These are phyloP conservation scores for Juncus inflexus DNA, from an alignment of 176 grass and related monocot species.

Conservation along the genomic window DNA sequence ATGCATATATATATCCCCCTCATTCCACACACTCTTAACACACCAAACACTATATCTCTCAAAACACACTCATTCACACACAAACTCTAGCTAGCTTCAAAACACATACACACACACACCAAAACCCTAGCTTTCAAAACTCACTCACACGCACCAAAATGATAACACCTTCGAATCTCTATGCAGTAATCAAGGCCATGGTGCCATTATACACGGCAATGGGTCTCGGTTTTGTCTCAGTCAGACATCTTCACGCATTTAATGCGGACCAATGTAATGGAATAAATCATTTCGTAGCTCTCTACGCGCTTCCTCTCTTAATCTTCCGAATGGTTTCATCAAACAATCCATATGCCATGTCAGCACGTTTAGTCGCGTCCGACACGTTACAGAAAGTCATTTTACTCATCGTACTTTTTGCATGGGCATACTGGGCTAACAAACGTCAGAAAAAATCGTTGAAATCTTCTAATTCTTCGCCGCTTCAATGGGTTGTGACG, in stretches of 20 bases:
- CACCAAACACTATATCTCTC: neutral
- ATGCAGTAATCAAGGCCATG: conserved; percentile 65
- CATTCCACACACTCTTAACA: neutral
- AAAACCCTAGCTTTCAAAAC: neutral
- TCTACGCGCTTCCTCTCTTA: conserved; percentile 60
- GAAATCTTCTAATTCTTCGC: neutral
- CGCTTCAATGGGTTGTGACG: conserved; percentile 62
- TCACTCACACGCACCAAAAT: neutral
- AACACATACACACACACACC: too few species aligned
- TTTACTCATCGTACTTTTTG: conserved; percentile 48
- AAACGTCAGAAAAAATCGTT: neutral
- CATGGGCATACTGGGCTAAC: conserved; percentile 41
- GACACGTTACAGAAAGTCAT: conserved; percentile 70
- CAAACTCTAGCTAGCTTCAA: neutral
- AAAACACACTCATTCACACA: neutral
- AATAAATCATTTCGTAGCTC: conserved; percentile 84
- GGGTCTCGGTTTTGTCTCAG: conserved; percentile 56
- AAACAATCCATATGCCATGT: conserved; percentile 77
- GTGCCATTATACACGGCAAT: conserved; percentile 76
- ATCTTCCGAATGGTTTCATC: conserved; percentile 76
- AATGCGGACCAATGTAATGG: conserved; percentile 64
- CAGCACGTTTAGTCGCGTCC: conserved; percentile 54
- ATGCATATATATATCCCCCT: conserved; percentile 15
- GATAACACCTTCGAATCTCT: conserved; percentile 5
- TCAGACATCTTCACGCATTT: conserved; percentile 54